Percentiles rank a stretch among this genome's conserved stretches.
Conservation (phyloP, 2,329 filamentous ascomycete species). For the Hymenoscyphus fructigenus region DNA sequence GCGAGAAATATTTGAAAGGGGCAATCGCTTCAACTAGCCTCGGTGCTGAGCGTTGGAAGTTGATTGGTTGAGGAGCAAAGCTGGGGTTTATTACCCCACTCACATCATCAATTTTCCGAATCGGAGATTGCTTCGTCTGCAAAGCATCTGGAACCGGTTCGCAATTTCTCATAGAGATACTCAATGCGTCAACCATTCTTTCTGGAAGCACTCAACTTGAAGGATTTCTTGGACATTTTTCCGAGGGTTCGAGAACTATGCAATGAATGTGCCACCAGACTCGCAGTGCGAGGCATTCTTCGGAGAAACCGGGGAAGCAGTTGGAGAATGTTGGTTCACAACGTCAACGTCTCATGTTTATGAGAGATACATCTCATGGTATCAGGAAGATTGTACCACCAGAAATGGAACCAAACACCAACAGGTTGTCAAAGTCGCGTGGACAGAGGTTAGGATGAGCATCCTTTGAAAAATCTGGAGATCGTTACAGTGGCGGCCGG, state of each 20-base stretch:
- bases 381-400: background rate
- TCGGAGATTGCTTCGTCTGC: background rate
- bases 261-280: background rate
- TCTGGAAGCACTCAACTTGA: background rate
- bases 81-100: conserved; percentile 1
- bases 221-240: background rate
- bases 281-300: background rate
- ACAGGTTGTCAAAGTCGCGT: background rate
- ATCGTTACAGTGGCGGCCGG: background rate
- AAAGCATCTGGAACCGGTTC: background rate
- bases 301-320: background rate
- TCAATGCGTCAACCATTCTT: background rate
- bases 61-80: background rate
- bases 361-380: background rate
- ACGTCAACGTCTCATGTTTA: background rate
- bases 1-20: background rate
- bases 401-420: background rate
- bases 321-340: background rate
- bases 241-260: background rate
- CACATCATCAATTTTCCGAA: conserved; percentile 4
- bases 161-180: background rate
- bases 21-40: background rate
- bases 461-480: conserved; percentile 1
- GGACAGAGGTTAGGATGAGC: background rate
- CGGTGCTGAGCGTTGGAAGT: background rate